phyloP scores from a whole-genome alignment of 1,139 yeast species.

The Yamadazyma blattariae region DNA sequence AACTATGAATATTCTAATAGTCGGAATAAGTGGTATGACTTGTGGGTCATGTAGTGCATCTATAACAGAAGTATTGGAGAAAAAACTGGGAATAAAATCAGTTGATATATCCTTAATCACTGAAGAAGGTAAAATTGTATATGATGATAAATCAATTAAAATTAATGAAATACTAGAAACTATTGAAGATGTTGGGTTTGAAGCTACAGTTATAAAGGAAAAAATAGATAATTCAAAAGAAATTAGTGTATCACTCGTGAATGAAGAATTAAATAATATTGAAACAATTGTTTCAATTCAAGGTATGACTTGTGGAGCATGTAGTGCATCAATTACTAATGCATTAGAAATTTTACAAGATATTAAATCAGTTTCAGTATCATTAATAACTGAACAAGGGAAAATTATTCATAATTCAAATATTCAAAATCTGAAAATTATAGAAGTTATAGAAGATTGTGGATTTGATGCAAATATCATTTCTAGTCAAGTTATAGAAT shows the following conservation, averaged over 20 bases:
- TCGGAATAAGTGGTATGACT: conserved; percentile 33
- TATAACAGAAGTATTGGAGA: conserved; percentile 23
- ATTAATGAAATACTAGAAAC: conserved; percentile 16
- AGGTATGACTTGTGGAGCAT: conserved; percentile 45
- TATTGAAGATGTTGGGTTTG: conserved; percentile 42
- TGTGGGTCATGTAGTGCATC: conserved; percentile 37
- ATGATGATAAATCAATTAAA: conserved; percentile 11
- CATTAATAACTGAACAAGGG: conserved; percentile 36
- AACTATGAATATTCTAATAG: conserved; percentile 1
- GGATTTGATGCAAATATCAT: conserved; percentile 31
- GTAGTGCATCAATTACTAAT: conserved; percentile 36
- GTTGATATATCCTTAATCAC: conserved; percentile 35
- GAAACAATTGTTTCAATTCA: conserved; percentile 7
- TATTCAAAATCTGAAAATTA: conserved; percentile 13
- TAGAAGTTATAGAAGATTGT: conserved; percentile 27
- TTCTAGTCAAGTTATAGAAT: neutral
- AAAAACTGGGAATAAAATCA: conserved; percentile 21
- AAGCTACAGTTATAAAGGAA: conserved; percentile 19
- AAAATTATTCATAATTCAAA: conserved; percentile 20
- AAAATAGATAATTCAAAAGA: neutral
- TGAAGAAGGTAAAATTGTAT: conserved; percentile 31
- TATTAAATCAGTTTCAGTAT: conserved; percentile 26
- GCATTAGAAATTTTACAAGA: conserved; percentile 23
- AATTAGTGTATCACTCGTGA: too few species aligned
- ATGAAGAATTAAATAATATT: too few species aligned